Conservation (phyloP, 169 alveolate species). For the Blepharisma undulans region DNA sequence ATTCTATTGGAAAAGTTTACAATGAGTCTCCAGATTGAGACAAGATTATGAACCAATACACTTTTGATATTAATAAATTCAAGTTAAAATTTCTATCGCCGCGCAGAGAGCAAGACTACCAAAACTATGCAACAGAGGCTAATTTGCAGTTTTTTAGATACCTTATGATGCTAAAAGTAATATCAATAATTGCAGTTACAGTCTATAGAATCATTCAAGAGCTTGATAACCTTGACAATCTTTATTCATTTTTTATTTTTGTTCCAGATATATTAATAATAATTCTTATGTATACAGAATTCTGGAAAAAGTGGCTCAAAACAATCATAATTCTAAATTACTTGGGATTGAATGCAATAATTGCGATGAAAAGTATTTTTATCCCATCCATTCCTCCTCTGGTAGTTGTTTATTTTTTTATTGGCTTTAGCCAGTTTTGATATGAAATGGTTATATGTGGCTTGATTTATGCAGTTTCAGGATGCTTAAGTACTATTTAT, state of each 20-base stretch:
- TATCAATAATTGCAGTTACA: background rate
- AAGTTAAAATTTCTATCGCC: background rate
- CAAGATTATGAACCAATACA: background rate
- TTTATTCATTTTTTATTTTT: background rate
- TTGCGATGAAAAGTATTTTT: background rate
- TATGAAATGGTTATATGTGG: background rate
- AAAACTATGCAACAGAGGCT: background rate
- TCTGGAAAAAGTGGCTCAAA: background rate
- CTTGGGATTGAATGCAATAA: background rate
- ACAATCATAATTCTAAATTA: background rate
- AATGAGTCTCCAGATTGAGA: background rate
- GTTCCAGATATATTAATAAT: background rate
- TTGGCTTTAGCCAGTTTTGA: slow-evolving; percentile 2
- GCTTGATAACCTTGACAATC: background rate
- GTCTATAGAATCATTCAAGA: background rate
- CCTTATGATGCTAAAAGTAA: background rate
- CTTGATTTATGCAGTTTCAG: background rate
- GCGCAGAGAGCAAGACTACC: background rate
- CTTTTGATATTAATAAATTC: background rate
- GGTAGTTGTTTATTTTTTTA: background rate
- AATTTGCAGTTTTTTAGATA: background rate
- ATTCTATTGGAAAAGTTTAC: background rate
- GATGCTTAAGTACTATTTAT: background rate
- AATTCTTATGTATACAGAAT: background rate
- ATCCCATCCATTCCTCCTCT: background rate